Conservation (phyloP, 495 filamentous ascomycete species). For the Glonium stellatum region DNA sequence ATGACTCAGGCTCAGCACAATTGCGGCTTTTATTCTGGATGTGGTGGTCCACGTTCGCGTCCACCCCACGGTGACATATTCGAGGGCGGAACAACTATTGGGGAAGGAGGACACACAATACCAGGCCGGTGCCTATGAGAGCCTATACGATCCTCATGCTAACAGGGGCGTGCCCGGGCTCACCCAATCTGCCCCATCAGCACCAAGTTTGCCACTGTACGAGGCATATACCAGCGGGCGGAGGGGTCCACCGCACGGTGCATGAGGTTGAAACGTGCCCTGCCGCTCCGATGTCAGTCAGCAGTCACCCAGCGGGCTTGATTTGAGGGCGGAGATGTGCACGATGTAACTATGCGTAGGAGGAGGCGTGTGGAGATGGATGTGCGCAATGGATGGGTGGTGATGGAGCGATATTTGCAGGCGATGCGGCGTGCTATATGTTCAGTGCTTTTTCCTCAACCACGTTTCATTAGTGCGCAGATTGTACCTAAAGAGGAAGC, state of each 20-base stretch:
- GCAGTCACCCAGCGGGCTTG: too few relatives aligned
- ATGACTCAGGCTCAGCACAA: neutral
- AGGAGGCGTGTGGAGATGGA: neutral
- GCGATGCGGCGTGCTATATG: neutral
- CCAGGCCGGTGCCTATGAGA: neutral
- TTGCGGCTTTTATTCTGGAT: constrained; percentile 1
- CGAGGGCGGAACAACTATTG: constrained; percentile 3
- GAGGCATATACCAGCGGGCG: neutral
- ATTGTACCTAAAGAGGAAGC: neutral
- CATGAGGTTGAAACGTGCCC: neutral
- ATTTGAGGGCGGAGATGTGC: neutral
- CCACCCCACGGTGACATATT: neutral
- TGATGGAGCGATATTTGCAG: neutral
- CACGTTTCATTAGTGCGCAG: neutral
- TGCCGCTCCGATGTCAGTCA: too few relatives aligned
- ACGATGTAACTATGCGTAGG: neutral
- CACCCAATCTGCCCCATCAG: neutral
- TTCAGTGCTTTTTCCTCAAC: neutral
- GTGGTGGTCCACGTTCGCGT: constrained; percentile 1
- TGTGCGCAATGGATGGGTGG: neutral
- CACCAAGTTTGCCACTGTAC: neutral
- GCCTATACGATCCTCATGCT: constrained; percentile 3
- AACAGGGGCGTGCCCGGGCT: neutral
- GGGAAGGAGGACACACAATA: constrained; percentile 5
- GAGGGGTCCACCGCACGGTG: neutral